phyloP scores from a whole-genome alignment of 192 early-diverging fungal genomes.

The Umbelopsis isabellina region DNA sequence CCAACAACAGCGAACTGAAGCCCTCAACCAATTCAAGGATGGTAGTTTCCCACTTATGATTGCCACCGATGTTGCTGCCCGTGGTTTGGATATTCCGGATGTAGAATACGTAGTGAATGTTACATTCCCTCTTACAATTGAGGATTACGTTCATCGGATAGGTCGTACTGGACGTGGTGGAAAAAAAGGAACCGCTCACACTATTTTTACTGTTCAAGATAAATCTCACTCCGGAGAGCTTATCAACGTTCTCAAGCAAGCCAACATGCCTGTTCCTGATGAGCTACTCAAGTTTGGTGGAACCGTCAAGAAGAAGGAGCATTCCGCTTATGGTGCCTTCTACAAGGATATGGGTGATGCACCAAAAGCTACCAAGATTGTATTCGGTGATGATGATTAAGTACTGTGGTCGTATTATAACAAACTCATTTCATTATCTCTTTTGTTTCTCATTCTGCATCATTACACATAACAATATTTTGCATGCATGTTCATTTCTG shows the following conservation, averaged over 20 bases:
- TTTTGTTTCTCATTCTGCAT: conserved; percentile 6
- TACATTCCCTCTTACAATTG: conserved; percentile 96
- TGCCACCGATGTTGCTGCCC: conserved; percentile 92
- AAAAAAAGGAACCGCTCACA: conserved; percentile 86
- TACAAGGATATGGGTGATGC: conserved; percentile 86
- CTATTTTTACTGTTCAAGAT: conserved; percentile 90
- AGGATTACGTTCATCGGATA: conserved; percentile 91
- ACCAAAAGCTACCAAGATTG: conserved; percentile 90
- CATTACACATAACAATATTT: neutral
- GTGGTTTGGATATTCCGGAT: conserved; percentile 88
- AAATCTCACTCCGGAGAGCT: conserved; percentile 86
- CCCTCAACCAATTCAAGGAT: conserved; percentile 80
- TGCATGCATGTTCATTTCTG: too few relatives aligned
- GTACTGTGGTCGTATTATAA: conserved; percentile 16
- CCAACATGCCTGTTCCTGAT: conserved; percentile 83
- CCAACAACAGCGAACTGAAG: conserved; percentile 80
- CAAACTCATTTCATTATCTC: conserved; percentile 7
- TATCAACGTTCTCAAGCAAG: conserved; percentile 90
- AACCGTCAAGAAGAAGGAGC: conserved; percentile 97
- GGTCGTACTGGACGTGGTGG: conserved; percentile 97
- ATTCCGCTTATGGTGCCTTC: conserved; percentile 94
- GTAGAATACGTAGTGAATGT: conserved; percentile 97
- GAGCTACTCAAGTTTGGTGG: conserved; percentile 92
- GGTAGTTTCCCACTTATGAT: conserved; percentile 84
- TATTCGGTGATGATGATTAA: conserved; percentile 63